These are phyloP conservation scores for Boletus bicolor DNA, from an alignment of 768 basidiomycete genomes.

Conservation along the genomic window DNA sequence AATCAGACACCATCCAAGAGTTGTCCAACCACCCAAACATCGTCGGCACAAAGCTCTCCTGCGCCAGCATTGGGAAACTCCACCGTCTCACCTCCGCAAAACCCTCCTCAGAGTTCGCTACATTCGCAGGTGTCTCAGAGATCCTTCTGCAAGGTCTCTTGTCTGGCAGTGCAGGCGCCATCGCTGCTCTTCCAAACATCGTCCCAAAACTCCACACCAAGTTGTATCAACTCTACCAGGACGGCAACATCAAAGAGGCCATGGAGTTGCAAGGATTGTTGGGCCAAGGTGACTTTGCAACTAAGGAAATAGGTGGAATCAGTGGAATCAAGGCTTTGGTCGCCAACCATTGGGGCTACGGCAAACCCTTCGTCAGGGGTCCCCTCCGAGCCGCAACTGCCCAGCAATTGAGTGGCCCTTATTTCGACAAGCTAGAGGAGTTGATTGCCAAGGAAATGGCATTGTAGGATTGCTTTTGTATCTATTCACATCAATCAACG, in stretches of 20 bases:
- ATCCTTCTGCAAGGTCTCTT: conserved; percentile 61
- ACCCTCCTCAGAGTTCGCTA: conserved; percentile 52
- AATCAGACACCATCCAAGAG: conserved; percentile 69
- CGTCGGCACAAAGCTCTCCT: conserved; percentile 82
- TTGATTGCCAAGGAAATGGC: conserved; percentile 46
- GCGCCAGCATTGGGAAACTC: conserved; percentile 81
- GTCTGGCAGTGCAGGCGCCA: conserved; percentile 61
- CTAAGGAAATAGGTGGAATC: conserved; percentile 61
- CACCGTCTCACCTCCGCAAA: conserved; percentile 66
- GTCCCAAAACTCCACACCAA: conserved; percentile 55
- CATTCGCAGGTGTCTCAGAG: conserved; percentile 76
- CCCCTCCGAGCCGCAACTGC: conserved; percentile 45
- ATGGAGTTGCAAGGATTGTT: conserved; percentile 58
- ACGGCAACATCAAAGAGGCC: conserved; percentile 56
- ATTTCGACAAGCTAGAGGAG: conserved; percentile 42
- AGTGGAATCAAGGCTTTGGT: conserved; percentile 64
- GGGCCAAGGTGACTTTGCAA: conserved; percentile 65
- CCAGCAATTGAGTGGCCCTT: conserved; percentile 36
- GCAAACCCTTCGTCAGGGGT: conserved; percentile 44
- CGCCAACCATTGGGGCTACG: conserved; percentile 64
- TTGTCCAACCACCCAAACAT: conserved; percentile 80
- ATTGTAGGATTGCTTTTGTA: conserved; percentile 16
- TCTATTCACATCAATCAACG: background rate
- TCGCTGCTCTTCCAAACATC: conserved; percentile 62
- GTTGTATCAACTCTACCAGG: conserved; percentile 47